phyloP scores from a whole-genome alignment of 2,329 filamentous ascomycete species.

The Diplodia mutila region DNA sequence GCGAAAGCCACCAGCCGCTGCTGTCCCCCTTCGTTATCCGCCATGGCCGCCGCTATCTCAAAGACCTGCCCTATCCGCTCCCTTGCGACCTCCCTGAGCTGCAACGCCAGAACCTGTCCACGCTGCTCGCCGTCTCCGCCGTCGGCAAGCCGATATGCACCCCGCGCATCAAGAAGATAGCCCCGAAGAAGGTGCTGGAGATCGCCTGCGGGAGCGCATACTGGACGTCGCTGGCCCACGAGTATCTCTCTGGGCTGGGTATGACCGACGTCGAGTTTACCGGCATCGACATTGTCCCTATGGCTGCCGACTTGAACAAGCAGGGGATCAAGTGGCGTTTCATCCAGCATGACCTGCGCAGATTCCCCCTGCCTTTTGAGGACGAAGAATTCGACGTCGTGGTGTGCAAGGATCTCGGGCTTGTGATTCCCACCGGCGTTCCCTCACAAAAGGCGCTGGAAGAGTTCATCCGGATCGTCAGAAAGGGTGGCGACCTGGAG shows the following conservation, averaged over 20 bases:
- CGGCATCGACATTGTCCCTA: constrained; percentile 77
- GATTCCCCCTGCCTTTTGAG: constrained; percentile 74
- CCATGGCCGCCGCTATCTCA: constrained; percentile 81
- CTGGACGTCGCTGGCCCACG: constrained; percentile 87
- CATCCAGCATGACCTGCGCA: constrained; percentile 82
- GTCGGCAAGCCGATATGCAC: constrained; percentile 81
- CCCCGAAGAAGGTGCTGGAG: constrained; percentile 79
- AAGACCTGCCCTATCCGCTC: constrained; percentile 81
- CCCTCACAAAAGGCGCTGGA: constrained; percentile 64
- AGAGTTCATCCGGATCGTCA: constrained; percentile 76
- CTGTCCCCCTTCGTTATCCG: constrained; percentile 67
- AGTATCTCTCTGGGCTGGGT: constrained; percentile 72
- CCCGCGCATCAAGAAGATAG: constrained; percentile 65
- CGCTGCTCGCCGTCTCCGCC: constrained; percentile 77
- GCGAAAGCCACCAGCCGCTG: constrained; percentile 30
- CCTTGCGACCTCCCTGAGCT: constrained; percentile 86
- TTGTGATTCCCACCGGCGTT: constrained; percentile 63
- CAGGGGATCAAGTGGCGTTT: constrained; percentile 87
- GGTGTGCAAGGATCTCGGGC: constrained; percentile 81
- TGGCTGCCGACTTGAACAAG: constrained; percentile 67
- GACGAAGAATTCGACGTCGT: constrained; percentile 84
- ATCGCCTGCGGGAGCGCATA: constrained; percentile 85
- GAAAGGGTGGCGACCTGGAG: constrained; percentile 78
- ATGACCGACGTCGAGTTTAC: constrained; percentile 74
- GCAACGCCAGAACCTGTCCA: constrained; percentile 83